Evolutionary conservation across 371 early-diverging fungal species (phyloP).

Genomic region (Capillidium heterosporum): DNA sequence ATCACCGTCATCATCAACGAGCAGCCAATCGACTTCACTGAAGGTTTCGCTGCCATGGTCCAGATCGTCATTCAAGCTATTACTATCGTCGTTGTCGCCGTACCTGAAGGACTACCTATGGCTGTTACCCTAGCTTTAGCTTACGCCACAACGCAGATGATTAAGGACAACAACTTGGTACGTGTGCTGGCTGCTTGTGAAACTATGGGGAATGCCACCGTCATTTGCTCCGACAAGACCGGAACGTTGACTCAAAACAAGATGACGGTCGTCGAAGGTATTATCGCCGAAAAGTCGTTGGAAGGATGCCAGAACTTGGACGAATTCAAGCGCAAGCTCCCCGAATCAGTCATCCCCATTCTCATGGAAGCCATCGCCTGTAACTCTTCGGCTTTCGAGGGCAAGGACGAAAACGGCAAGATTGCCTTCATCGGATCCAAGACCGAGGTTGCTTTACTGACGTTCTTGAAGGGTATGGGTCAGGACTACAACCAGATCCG

Average conservation of each 20-base stretch:
- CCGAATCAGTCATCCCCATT: constrained; percentile 18
- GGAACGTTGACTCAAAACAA: constrained; percentile 79
- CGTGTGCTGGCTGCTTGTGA: constrained; percentile 78
- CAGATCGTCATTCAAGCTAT: constrained; percentile 44
- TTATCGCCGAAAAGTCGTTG: constrained; percentile 4
- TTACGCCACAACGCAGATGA: constrained; percentile 66
- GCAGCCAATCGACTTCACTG: constrained; percentile 9
- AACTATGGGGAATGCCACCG: constrained; percentile 86
- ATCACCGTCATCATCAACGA: constrained; percentile 9
- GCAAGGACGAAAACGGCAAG: constrained; percentile 30
- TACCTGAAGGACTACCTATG: constrained; percentile 64
- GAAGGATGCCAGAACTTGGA: background rate
- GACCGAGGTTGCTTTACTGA: constrained; percentile 69
- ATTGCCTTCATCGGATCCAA: constrained; percentile 43
- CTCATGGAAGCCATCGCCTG: constrained; percentile 45
- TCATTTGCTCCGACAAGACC: constrained; percentile 81
- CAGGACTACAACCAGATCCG: constrained; percentile 27
- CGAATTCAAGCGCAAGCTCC: constrained; percentile 14
- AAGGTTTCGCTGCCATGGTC: constrained; percentile 24
- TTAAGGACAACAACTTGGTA: constrained; percentile 80
- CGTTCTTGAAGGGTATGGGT: constrained; percentile 27
- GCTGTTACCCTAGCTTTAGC: constrained; percentile 61
- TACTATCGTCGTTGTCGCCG: constrained; percentile 57
- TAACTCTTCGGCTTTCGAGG: constrained; percentile 72
- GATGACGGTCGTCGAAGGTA: constrained; percentile 69